Base-by-base conservation (phyloP, 352 stramenopile genomes). In the Peronospora destructor region DNA sequence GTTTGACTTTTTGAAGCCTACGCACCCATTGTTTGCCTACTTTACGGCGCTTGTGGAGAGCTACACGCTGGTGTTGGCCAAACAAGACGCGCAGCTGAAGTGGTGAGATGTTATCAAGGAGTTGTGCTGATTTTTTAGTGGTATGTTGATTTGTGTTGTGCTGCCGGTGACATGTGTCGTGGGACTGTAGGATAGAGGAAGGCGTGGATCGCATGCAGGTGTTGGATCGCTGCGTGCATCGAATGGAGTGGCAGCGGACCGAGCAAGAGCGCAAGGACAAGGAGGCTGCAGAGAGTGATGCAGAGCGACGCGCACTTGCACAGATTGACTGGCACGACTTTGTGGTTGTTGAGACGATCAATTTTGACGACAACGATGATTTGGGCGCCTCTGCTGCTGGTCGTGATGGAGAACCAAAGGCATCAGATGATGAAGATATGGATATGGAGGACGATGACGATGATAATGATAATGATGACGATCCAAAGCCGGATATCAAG, bases 271-370 rank as follows among this genome's bases (percentile, higher is more conserved):
- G 61, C 6, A 77, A 87, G 43, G 78, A 85, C 12, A 68, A 69
- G 17, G 80, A 94, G 35, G 76, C 65, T 0, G 83, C 78, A 7
- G 80, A 85, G 34, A 85, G 66, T 45, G 84, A 92, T 38, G 81
- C 79, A 0, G 82, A 94, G 65, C 68, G 69, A 4, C 66, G 82
- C 11, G 84, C 81, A 37, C 56, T 86, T 12, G 67, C 77, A 25
- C 73, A 89, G 59, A 77, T 99, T 55, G 96, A 99, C 76, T 99
- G 97, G 97, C 92, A 99, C 67, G 96, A 99, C 71, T 99, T 99
- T 62, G 93, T 98, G 3, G 85, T 99, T 2, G 97, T 99, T 0
- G 96, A 99, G 66, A 98, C 93, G 10, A 98, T 99, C 59, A 95
- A 92, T 19, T 98, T 99, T 54, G 76, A 91, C 16, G 75, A 89